Conservation (phyloP, 345 rosid species). For the Hibiscus tridactylites region DNA sequence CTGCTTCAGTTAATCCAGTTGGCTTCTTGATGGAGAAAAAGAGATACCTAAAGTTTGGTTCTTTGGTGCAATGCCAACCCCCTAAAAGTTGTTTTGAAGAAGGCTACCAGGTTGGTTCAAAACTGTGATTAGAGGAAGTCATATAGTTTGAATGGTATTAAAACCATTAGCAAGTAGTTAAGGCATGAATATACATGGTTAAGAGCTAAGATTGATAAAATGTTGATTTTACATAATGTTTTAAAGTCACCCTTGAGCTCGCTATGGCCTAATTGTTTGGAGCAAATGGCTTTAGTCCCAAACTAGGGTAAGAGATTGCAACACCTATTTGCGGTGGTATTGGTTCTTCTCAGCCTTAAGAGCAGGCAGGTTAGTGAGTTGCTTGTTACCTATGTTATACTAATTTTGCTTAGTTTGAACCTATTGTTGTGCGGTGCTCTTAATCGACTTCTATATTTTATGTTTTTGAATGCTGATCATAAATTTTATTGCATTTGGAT, state of each 20-base stretch:
- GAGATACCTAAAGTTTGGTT: neutral
- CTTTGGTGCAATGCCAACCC: neutral
- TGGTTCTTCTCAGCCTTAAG: neutral
- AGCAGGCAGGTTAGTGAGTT: neutral
- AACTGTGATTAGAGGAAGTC: neutral
- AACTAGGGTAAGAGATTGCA: neutral
- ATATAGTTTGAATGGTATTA: neutral
- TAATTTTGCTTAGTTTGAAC: neutral
- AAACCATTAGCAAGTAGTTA: neutral
- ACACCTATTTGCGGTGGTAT: neutral
- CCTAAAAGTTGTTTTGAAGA: neutral
- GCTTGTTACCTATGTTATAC: neutral
- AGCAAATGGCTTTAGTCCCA: neutral
- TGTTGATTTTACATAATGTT: neutral
- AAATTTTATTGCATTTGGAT: neutral
- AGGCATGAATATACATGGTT: neutral
- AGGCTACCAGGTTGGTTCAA: neutral
- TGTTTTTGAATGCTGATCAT: neutral
- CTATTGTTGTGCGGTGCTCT: neutral
- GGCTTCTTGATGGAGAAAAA: conserved; percentile 8
- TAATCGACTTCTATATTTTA: neutral
- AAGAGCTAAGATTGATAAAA: neutral
- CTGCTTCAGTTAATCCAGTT: conserved; percentile 13
- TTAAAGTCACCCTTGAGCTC: neutral
- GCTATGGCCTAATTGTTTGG: neutral